Percentiles rank a stretch among this genome's conserved stretches.
phyloP scores from a whole-genome alignment of 192 early-diverging fungal species.

The Backusella psychrophila region DNA sequence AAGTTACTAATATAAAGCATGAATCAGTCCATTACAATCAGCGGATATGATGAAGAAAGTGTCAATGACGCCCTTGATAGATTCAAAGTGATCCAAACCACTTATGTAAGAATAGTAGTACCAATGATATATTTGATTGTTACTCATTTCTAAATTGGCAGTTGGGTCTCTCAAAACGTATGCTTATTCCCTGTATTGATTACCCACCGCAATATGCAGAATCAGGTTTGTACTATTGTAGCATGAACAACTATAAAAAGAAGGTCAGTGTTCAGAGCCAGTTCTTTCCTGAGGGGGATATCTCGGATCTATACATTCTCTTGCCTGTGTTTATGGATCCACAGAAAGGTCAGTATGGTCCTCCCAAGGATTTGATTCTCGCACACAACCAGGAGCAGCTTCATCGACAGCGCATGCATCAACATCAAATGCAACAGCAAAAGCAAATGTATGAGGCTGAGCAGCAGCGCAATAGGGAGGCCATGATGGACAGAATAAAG shows the following conservation, averaged over 20 bases:
- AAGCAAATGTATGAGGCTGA: background rate
- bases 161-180: background rate
- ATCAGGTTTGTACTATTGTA: background rate
- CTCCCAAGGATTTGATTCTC: background rate
- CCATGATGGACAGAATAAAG: background rate
- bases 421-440: background rate
- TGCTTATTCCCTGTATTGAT: constrained; percentile 2
- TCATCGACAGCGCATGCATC: background rate
- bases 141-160: background rate
- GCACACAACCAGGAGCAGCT: background rate
- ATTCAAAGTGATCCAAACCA: background rate
- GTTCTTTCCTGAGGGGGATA: background rate
- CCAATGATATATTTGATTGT: too few relatives aligned
- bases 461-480: too few relatives aligned
- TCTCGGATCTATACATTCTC: background rate
- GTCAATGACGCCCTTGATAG: background rate
- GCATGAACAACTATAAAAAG: background rate
- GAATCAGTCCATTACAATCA: background rate
- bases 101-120: background rate
- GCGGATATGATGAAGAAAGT: background rate
- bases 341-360: background rate
- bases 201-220: background rate
- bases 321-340: background rate
- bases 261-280: background rate
- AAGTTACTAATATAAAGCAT: background rate